phyloP scores from a whole-genome alignment of 176 grass and related monocot genomes.

The Musa beccarii region DNA sequence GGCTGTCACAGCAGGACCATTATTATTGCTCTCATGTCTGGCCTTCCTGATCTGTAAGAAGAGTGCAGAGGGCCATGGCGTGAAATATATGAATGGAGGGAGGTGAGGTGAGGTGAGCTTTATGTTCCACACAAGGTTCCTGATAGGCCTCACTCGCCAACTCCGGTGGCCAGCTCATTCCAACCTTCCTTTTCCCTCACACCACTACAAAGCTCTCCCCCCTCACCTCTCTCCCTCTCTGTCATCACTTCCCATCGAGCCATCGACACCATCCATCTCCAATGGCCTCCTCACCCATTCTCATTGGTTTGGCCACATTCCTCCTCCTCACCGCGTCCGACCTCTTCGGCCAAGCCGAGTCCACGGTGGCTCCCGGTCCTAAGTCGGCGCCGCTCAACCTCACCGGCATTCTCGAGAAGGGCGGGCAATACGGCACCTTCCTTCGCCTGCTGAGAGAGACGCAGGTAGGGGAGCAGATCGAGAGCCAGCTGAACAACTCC shows the following conservation, averaged over 20 bases:
- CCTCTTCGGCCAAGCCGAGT: not conserved
- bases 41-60: too few species aligned
- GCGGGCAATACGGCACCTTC: conserved; percentile 44
- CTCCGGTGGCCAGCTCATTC: conserved; percentile 1
- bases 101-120: not conserved
- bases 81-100: not conserved
- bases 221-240: not conserved
- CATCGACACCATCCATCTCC: not conserved
- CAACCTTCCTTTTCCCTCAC: not conserved
- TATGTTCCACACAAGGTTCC: not conserved
- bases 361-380: conserved; percentile 8
- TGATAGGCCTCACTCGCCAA: conserved; percentile 7
- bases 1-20: not conserved
- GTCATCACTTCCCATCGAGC: too few species aligned
- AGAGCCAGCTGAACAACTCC: conserved; percentile 54
- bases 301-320: conserved; percentile 12
- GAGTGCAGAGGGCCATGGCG: not conserved
- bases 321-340: conserved; percentile 6
- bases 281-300: conserved; percentile 31
- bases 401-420: conserved; percentile 57
- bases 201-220: not conserved
- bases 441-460: conserved; percentile 43
- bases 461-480: conserved; percentile 34
- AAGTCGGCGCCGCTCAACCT: conserved; percentile 38
- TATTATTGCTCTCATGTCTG: not conserved